These are phyloP conservation scores for Endocarpon pusillum DNA, from an alignment of 495 filamentous ascomycete genomes.

Conservation along the genomic window DNA sequence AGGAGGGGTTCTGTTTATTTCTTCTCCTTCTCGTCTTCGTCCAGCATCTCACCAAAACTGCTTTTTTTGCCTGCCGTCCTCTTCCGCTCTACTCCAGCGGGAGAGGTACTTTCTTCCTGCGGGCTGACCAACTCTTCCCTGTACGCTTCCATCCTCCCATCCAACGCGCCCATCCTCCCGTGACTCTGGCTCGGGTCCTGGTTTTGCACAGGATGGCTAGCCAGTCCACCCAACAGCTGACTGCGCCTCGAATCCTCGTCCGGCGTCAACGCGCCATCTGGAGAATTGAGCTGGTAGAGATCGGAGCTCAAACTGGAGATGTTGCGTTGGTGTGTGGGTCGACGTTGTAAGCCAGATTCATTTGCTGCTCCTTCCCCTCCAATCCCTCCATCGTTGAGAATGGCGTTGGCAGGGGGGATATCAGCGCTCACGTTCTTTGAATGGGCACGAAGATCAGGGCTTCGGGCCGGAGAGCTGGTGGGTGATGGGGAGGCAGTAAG, in stretches of 20 bases:
- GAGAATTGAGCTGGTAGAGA: neutral
- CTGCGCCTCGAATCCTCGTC: neutral
- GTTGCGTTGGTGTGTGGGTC: neutral
- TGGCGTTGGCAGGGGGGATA: constrained; percentile 8
- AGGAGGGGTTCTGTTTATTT: no score
- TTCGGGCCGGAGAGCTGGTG: neutral
- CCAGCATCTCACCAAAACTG: no score
- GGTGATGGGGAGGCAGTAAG: neutral
- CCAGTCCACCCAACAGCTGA: neutral
- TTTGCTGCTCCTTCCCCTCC: neutral
- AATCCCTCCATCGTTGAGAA: no score
- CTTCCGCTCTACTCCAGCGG: no score
- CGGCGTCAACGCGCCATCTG: neutral
- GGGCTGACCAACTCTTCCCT: no score
- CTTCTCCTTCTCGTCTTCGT: no score
- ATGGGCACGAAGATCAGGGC: neutral
- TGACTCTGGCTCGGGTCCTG: neutral
- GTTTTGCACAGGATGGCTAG: neutral
- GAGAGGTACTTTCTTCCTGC: no score
- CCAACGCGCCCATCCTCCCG: constrained; percentile 3
- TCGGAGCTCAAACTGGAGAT: constrained; percentile 13
- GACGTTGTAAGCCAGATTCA: neutral
- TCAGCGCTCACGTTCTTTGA: constrained; percentile 1
- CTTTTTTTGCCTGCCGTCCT: no score
- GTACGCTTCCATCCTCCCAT: no score